Conservation (phyloP, 73 alveolate species). For the Urostyla sp. region DNA sequence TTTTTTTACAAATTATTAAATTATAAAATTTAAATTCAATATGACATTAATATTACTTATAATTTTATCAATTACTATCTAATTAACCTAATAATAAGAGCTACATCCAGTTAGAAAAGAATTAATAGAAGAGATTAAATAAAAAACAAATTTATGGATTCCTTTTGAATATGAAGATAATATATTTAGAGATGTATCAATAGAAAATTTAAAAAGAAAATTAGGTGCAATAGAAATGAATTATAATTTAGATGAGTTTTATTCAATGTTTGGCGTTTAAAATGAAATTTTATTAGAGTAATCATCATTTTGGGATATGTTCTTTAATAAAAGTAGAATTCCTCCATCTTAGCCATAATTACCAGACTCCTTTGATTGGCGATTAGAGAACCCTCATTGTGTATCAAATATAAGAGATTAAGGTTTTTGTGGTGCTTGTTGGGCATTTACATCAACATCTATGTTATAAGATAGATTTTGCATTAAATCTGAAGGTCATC, state of each 20-base stretch:
- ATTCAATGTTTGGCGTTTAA: not conserved
- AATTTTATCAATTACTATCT: too few relatives aligned
- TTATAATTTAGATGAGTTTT: not conserved
- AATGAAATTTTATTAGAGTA: not conserved
- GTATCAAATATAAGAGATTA: conserved; percentile 74
- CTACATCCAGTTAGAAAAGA: conserved; percentile 63
- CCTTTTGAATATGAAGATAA: conserved; percentile 57
- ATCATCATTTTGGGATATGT: not conserved
- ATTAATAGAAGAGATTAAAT: conserved; percentile 51
- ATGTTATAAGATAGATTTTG: conserved; percentile 83
- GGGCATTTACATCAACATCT: conserved; percentile 86
- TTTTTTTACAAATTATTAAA: too few relatives aligned
- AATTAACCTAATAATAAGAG: too few relatives aligned
- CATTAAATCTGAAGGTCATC: conserved; percentile 45
- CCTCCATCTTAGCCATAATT: not conserved
- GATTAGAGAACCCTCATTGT: conserved; percentile 74
- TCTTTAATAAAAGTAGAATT: not conserved
- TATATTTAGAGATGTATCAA: conserved; percentile 43
- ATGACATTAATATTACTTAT: too few relatives aligned
- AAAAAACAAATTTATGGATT: conserved; percentile 39
- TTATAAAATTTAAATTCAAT: too few relatives aligned
- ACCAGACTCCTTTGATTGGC: conserved; percentile 56
- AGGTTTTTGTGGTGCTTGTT: conserved; percentile 89
- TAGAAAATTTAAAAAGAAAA: conserved; percentile 42
- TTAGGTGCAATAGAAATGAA: conserved; percentile 6